Percentiles rank a stretch among this genome's conserved stretches.
Evolutionary conservation across 768 basidiomycete genomes (phyloP).

Genomic region (Boletus tomentosulus): DNA sequence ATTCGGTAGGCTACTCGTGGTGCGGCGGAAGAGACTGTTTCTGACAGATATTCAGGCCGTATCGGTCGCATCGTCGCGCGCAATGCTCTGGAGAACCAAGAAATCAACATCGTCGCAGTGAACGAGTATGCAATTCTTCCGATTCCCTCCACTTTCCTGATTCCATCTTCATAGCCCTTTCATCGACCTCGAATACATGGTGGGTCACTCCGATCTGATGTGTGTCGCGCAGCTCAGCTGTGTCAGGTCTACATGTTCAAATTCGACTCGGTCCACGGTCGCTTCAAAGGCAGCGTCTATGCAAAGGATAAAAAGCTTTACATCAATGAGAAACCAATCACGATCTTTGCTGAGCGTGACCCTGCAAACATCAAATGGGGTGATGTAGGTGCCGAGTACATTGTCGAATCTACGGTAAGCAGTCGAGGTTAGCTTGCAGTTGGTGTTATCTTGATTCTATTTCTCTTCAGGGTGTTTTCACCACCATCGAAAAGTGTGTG

Average conservation of each 20-base stretch:
- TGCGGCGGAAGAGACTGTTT: neutral
- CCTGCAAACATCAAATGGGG: slow-evolving; percentile 85
- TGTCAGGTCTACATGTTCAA: slow-evolving; percentile 96
- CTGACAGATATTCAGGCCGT: slow-evolving; percentile 59
- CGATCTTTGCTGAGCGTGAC: slow-evolving; percentile 81
- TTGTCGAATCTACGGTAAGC: slow-evolving; percentile 91
- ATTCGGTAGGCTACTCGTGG: slow-evolving; percentile 58
- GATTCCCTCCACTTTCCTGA: slow-evolving; percentile 2
- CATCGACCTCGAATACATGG: slow-evolving; percentile 98
- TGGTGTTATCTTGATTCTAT: neutral
- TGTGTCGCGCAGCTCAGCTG: slow-evolving; percentile 1
- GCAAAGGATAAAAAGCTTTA: slow-evolving; percentile 85
- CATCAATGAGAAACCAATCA: slow-evolving; percentile 75
- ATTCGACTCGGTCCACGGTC: slow-evolving; percentile 90
- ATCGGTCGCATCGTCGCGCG: slow-evolving; percentile 98
- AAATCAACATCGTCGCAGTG: slow-evolving; percentile 85
- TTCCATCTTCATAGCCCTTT: slow-evolving; percentile 64
- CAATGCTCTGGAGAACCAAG: slow-evolving; percentile 76
- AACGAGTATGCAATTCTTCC: slow-evolving; percentile 69
- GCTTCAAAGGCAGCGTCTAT: slow-evolving; percentile 83
- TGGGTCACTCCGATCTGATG: slow-evolving; percentile 26
- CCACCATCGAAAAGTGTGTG: slow-evolving; percentile 80
- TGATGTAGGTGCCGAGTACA: slow-evolving; percentile 78
- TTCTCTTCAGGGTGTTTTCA: slow-evolving; percentile 81
- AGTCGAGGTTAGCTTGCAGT: neutral